Evolutionary conservation across 1,284 basidiomycete genomes (phyloP), one percentile per base, ranked within the genome.

Genomic region (Irpex lacteus): DNA sequence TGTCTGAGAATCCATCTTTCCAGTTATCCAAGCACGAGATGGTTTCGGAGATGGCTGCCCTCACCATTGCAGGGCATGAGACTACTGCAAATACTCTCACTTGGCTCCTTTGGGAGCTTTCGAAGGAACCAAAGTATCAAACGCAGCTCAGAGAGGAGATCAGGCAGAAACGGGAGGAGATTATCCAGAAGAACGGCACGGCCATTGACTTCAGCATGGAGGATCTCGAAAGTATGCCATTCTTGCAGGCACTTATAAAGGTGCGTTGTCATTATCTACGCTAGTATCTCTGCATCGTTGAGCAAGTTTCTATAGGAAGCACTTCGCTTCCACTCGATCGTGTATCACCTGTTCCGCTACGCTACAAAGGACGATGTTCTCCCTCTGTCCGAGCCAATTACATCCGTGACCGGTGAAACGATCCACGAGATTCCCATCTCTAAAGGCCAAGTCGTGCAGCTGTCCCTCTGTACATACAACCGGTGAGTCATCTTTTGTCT

Each of bases 381-480:
- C 36, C 78, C 82, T 3, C 75, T 85, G 11, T 77, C 77, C 6
- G 73, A 70, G 38, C 80, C 82, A 2, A 74, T 83, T 11, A 44
- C 75, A 26, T 37, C 73, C 11, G 65, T 66, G 53, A 71, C 75
- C 56, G 74, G 77, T n/a, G 59, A 76, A 34, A 61, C 71, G 1
- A 68, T 80, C 63, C 66, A 68, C 34, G 65, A 72, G 54, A 68
- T 84, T 19, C 73, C 74, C 0, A 67, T 62, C 1, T 54, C 55
- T 5, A 49, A 38, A 13, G 61, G 61, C 2, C 61, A 62, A 32
- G n/a, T 21, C 19, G 38, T 62, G 6, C 50, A 57, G 56, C 18
- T 47, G 8, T 36, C 44, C 19, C n/a, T 55, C 38, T 61, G 60
- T 18, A 19, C 21, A 8, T 53, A 53, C 60, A 21, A 68, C 53